Evolutionary conservation across 2,329 filamentous ascomycete genomes (phyloP), one percentile per base, ranked within the genome.

Genomic region (Stachybotrys chartarum): DNA sequence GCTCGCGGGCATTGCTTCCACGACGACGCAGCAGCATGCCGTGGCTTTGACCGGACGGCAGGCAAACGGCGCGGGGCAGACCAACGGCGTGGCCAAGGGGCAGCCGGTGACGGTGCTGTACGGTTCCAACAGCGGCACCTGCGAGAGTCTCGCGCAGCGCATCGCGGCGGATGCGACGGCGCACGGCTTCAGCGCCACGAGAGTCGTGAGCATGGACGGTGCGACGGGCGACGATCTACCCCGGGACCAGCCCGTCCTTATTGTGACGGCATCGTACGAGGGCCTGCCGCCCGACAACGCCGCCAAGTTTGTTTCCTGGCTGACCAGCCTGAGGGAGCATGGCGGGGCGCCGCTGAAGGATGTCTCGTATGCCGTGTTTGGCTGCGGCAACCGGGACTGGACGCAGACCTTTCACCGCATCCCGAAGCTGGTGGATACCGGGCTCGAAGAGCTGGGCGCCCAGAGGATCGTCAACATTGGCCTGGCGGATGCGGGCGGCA

Each of bases 231-330:
- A 81, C 51, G 75, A 77, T 7, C 63, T 89, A 0, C 79, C 84
- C 0, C 80, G 72, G 52, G 72, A 78, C 17, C 73, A 78, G 14
- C 84, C 85, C 0, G 74, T 86, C 0, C 72, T 87, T 12, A 74
- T 90, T 55, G 78, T 91, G 58, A 83, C 82, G 0, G 78, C 86
- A 0, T 84, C 81, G 2, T 91, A 90, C 62, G 86, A 91, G 63
- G 87, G 87, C 1, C 75, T 86, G 53, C 84, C 87, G 0, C 81
- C 86, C 0, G 85, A 88, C 59, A 89, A 91, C 56, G 87, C 87
- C 0, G 76, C 72, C 0, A 76, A 82, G 50, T 90, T 90, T 62
- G 78, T 84, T 42, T 70, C 77, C 5, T 90, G 86, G 87, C 63
- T 89, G 3, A 73, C 82, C 60, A 72, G 63, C 12, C 67, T 79